phyloP scores from a whole-genome alignment of 2,329 filamentous ascomycete genomes.

The Atkinsonella texensis region DNA sequence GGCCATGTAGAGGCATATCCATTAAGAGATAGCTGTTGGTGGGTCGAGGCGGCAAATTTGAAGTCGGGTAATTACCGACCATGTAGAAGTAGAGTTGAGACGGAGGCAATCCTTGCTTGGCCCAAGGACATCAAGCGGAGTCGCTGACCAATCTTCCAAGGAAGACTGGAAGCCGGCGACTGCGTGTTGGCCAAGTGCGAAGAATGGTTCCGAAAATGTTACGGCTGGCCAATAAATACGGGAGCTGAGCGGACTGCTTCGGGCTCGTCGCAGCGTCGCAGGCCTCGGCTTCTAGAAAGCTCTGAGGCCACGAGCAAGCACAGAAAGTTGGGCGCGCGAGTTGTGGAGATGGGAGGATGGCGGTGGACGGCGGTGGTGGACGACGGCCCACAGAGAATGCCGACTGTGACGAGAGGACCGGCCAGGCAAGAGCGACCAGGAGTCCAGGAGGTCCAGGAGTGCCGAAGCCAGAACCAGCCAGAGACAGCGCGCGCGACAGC shows the following conservation, averaged over 20 bases:
- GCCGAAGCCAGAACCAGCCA: too few species aligned
- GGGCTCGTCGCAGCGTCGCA: too few species aligned
- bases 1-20: background rate
- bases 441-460: background rate
- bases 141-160: too few species aligned
- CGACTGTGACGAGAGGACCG: slow-evolving; percentile 1
- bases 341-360: too few species aligned
- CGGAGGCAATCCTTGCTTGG: background rate
- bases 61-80: background rate
- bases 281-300: too few species aligned
- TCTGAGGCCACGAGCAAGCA: too few species aligned
- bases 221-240: too few species aligned
- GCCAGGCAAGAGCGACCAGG: background rate
- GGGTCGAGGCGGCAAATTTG: background rate
- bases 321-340: too few species aligned
- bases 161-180: background rate
- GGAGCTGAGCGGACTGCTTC: too few species aligned
- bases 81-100: background rate
- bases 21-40: background rate
- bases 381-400: background rate
- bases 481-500: background rate
- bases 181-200: background rate
- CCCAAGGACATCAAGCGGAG: background rate
- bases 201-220: too few species aligned
- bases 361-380: too few species aligned